A percentile compares a stretch with the other conserved stretches of the same genome.
Conservation (phyloP, 768 basidiomycete species). For the Pholiota conissans region DNA sequence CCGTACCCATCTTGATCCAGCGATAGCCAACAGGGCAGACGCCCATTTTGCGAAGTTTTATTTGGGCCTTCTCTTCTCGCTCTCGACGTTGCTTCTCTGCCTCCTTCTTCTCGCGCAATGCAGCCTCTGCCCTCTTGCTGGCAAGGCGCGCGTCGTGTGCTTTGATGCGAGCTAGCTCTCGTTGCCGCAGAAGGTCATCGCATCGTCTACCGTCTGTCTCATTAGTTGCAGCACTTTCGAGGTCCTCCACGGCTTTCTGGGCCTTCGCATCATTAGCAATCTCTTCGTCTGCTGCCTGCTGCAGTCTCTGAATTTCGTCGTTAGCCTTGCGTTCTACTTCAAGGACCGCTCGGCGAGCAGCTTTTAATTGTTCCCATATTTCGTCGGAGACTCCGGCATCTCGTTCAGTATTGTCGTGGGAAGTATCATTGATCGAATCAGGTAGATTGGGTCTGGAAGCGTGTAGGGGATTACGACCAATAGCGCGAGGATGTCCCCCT, state of each 20-base stretch:
- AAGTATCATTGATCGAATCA: background rate
- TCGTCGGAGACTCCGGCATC: slow-evolving; percentile 12
- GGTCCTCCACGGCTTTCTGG: slow-evolving; percentile 19
- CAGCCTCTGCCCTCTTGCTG: slow-evolving; percentile 16
- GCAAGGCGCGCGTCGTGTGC: slow-evolving; percentile 17
- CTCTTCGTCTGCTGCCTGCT: slow-evolving; percentile 25
- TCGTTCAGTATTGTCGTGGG: slow-evolving; percentile 1
- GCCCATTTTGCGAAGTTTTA: slow-evolving; percentile 45
- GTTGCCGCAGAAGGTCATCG: slow-evolving; percentile 30
- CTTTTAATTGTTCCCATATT: slow-evolving; percentile 6
- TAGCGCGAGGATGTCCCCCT: background rate
- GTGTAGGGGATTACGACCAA: background rate
- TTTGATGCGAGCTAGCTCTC: slow-evolving; percentile 23
- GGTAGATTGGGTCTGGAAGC: background rate
- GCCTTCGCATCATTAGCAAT: slow-evolving; percentile 21
- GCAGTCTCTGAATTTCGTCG: slow-evolving; percentile 27
- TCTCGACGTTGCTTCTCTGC: slow-evolving; percentile 23
- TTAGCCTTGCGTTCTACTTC: slow-evolving; percentile 3
- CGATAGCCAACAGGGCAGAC: slow-evolving; percentile 37
- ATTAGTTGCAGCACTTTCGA: slow-evolving; percentile 21
- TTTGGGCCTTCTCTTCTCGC: slow-evolving; percentile 44
- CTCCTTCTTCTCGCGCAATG: slow-evolving; percentile 18
- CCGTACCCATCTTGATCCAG: slow-evolving; percentile 18
- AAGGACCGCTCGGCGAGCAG: background rate
- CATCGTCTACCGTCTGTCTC: slow-evolving; percentile 26